Conservation (phyloP, 2,329 filamentous ascomycete species). For the Emergomyces africanus region DNA sequence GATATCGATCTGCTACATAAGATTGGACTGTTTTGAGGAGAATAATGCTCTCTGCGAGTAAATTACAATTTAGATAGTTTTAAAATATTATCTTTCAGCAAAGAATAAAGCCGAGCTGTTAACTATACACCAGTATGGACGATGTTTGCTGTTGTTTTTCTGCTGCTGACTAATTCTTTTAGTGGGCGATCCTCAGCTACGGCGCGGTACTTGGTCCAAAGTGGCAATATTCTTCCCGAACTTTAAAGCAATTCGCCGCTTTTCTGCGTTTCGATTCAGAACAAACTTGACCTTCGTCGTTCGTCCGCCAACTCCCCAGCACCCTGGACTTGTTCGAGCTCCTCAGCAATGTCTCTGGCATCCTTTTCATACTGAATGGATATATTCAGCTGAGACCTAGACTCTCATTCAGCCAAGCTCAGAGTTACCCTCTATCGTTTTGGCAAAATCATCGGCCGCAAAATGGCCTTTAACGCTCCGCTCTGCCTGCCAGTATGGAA, state of each 20-base stretch:
- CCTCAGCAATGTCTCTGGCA: background rate
- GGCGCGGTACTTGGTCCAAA: background rate
- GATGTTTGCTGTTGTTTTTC: too few relatives aligned
- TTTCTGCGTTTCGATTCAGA: too few relatives aligned
- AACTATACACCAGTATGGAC: too few relatives aligned
- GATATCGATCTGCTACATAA: background rate
- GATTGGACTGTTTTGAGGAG: too few relatives aligned
- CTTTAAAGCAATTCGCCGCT: constrained; percentile 3
- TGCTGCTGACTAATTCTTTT: background rate
- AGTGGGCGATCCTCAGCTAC: background rate
- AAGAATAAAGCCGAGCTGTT: too few relatives aligned
- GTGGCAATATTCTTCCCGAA: background rate
- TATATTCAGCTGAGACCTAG: background rate
- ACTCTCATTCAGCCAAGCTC: background rate
- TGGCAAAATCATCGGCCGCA: constrained; percentile 4
- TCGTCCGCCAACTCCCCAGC: constrained; percentile 1
- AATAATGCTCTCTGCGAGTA: too few relatives aligned
- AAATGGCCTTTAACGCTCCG: constrained; percentile 42
- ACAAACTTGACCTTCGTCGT: too few relatives aligned
- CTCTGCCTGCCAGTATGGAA: constrained; percentile 34
- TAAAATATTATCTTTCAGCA: too few relatives aligned
- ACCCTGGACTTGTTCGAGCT: background rate
- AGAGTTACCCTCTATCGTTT: background rate
- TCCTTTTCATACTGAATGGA: background rate
- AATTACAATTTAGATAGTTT: too few relatives aligned